Conservation (phyloP, 225 moss, liverwort and hornwort genomes). For the Bryum argenteum region DNA sequence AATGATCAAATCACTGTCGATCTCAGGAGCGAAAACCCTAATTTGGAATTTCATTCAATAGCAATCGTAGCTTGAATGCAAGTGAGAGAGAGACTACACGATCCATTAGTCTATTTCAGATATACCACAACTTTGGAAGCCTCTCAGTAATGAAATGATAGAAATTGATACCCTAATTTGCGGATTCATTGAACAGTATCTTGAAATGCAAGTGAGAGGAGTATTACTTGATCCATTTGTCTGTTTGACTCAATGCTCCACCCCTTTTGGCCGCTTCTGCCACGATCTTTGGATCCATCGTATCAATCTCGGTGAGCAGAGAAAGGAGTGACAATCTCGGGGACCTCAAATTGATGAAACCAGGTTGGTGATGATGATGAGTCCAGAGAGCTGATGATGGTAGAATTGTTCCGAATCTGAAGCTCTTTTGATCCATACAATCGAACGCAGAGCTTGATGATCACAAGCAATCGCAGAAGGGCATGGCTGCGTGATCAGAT, state of each 20-base stretch:
- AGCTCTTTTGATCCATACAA: conserved; percentile 35
- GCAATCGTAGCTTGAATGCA: too few relatives aligned
- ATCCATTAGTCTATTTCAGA: too few relatives aligned
- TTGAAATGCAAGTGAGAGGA: too few relatives aligned
- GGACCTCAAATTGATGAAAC: conserved; percentile 9
- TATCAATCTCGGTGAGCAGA: conserved; percentile 28
- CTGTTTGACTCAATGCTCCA: conserved; percentile 19
- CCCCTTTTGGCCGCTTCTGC: conserved; percentile 31
- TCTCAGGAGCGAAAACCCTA: too few relatives aligned
- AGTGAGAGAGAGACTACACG: too few relatives aligned
- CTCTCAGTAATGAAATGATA: too few relatives aligned
- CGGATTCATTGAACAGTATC: too few relatives aligned
- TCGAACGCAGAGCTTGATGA: not conserved
- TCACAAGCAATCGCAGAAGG: not conserved
- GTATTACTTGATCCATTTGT: conserved; percentile 43
- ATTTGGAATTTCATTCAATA: too few relatives aligned
- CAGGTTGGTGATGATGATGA: not conserved
- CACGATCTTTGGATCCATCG: conserved; percentile 33
- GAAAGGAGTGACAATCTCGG: conserved; percentile 23
- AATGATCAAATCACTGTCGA: too few relatives aligned
- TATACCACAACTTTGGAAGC: too few relatives aligned
- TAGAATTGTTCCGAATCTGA: not conserved
- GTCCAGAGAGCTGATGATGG: conserved; percentile 4
- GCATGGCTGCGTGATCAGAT: not conserved
- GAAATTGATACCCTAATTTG: too few relatives aligned